Conservation (phyloP, 805 yeast genomes). For the Clavispora santaluciae region DNA sequence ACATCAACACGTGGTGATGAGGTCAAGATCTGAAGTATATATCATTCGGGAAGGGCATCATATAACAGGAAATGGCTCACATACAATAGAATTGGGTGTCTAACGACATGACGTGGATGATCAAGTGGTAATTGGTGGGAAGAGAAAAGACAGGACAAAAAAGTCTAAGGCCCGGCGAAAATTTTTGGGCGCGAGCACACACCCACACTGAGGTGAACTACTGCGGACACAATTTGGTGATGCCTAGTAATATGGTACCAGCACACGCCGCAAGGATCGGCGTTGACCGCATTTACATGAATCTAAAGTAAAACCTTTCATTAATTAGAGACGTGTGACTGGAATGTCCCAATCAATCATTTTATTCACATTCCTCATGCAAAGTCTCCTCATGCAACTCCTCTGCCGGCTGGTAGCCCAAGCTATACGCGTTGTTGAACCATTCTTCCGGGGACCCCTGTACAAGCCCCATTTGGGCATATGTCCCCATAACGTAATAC, state of each 20-base stretch:
- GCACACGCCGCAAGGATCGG: too few species aligned
- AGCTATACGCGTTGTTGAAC: constrained; percentile 30
- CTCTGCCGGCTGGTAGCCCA: constrained; percentile 19
- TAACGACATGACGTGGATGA: constrained; percentile 24
- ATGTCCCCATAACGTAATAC: constrained; percentile 34
- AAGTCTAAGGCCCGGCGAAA: constrained; percentile 8
- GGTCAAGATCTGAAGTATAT: too few species aligned
- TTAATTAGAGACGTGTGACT: too few species aligned
- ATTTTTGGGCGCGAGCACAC: constrained; percentile 11
- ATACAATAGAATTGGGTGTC: constrained; percentile 37
- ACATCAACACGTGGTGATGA: too few species aligned
- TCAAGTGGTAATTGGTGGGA: not conserved
- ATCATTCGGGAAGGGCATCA: too few species aligned
- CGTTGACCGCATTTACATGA: too few species aligned
- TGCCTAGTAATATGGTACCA: not conserved
- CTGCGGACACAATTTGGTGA: not conserved
- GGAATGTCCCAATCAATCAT: not conserved
- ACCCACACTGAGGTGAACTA: not conserved
- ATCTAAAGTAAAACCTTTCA: too few species aligned
- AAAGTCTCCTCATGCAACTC: not conserved
- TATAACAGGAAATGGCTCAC: constrained; percentile 9
- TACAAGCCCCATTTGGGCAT: constrained; percentile 33
- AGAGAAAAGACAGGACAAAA: constrained; percentile 1
- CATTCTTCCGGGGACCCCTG: constrained; percentile 25
- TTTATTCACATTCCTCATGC: not conserved